Conservation (phyloP, 169 alveolate species). For the Theileria annulata region DNA sequence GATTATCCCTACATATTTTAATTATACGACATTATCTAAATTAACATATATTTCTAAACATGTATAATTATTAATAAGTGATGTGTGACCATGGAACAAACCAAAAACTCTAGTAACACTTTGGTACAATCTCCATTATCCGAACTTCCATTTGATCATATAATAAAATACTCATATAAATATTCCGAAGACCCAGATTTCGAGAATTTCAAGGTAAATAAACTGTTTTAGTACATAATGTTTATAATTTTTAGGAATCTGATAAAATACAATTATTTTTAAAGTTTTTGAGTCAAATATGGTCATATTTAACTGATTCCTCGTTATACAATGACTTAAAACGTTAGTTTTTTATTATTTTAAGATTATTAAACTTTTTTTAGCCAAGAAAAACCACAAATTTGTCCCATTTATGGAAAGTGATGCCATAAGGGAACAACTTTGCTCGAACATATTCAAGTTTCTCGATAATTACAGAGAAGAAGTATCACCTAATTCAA, state of each 20-base stretch:
- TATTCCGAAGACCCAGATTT: constrained; percentile 25
- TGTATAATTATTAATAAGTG: neutral
- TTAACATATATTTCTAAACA: no score
- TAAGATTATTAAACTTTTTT: neutral
- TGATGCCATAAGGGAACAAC: constrained; percentile 21
- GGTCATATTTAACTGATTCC: constrained; percentile 59
- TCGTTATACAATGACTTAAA: constrained; percentile 14
- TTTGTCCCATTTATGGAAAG: constrained; percentile 48
- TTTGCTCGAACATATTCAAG: constrained; percentile 39
- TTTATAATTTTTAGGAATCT: constrained; percentile 44
- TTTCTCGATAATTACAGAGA: constrained; percentile 48
- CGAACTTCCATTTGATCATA: constrained; percentile 24
- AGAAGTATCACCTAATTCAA: constrained; percentile 23
- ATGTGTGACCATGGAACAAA: neutral
- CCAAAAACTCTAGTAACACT: neutral
- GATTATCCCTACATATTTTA: neutral
- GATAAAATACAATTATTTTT: constrained; percentile 39
- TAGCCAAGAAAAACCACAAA: constrained; percentile 5
- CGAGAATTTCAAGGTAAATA: constrained; percentile 42
- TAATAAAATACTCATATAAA: constrained; percentile 29
- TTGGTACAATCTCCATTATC: constrained; percentile 8
- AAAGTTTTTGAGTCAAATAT: constrained; percentile 44
- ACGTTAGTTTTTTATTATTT: constrained; percentile 7
- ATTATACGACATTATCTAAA: neutral
- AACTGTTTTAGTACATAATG: no score